phyloP scores from a whole-genome alignment of 768 basidiomycete species.

The Phaeolepiota aurea region DNA sequence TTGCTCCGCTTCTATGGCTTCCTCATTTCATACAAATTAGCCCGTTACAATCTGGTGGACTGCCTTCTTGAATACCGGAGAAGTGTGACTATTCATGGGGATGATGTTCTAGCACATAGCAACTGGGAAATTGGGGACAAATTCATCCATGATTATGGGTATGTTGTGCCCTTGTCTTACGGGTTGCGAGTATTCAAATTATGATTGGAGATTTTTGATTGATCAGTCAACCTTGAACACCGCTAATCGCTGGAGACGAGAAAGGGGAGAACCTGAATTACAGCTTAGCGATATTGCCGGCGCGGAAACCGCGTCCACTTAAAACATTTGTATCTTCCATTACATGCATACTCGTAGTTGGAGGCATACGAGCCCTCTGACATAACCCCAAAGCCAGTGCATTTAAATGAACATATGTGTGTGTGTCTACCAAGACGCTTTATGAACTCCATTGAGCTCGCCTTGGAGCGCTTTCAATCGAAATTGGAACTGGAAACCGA shows the following conservation, averaged over 20 bases:
- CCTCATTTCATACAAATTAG: conserved; percentile 24
- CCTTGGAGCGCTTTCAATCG: conserved; percentile 74
- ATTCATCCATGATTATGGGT: conserved; percentile 84
- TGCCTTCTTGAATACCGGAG: conserved; percentile 67
- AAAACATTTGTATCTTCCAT: conserved; percentile 3
- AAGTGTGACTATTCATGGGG: conserved; percentile 73
- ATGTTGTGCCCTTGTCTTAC: conserved; percentile 11
- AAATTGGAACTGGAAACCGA: conserved; percentile 69
- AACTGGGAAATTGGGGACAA: conserved; percentile 88
- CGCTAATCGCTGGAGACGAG: conserved; percentile 83
- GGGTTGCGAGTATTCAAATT: no score
- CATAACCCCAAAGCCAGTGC: no score
- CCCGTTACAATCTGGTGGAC: conserved; percentile 72
- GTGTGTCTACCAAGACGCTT: conserved; percentile 91
- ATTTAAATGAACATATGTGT: no score
- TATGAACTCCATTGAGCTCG: conserved; percentile 80
- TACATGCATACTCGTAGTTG: no score
- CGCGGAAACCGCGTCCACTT: conserved; percentile 4
- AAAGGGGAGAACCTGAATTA: conserved; percentile 72
- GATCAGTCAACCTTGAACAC: conserved; percentile 63
- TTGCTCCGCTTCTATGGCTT: conserved; percentile 4
- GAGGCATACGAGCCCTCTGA: no score
- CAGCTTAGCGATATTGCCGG: conserved; percentile 18
- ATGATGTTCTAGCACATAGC: conserved; percentile 81
- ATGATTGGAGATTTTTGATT: conserved; percentile 56